Base-by-base conservation (phyloP, 495 filamentous ascomycete genomes). In the Xylaria telfairii region DNA sequence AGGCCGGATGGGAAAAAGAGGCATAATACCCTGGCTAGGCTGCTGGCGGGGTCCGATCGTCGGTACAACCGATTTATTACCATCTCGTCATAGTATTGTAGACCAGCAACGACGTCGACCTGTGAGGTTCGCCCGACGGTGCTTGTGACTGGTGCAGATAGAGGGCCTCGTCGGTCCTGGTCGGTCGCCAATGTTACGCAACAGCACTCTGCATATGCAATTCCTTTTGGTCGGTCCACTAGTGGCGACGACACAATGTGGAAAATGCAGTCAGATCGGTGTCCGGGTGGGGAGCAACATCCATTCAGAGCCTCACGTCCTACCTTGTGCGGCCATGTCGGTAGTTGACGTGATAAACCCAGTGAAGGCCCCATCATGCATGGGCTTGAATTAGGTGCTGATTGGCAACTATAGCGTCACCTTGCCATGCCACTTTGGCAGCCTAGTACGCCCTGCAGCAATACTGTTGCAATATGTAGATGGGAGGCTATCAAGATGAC, bases 281-380 rank as follows among this genome's bases (percentile, higher is more conserved):
- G 56, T 41, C 46, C 28, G 19, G 28, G 64, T 66, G 64, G 65
- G 41, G 39, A 24, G 28, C 17, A 26, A 42, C 39, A 67, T 67
- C 49, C 65, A 56, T 67, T 34, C 26, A 37, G 65, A 68, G 65
- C 65, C 65, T 68, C 65, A 68, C 41, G 10, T 68, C 37, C 19
- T 68, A 4, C 37, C 3, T 57, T 47, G 54, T 41, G 17, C 51
- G 51, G 65, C 26, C 24, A n/a, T 46, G 65, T 68, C 65, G 51
- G 65, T 68, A 68, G 65, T 68, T 68, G 51, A 54, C 26, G 64
- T 66, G 64, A 47, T 66, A 65, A 9, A n/a, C 15, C 17, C 17
- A 17, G 61, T 12, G 26, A 26, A 41, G 41, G 21, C 64, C 34
- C 64, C 32, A 41, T 41, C 19, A 66, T 66, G 64, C 63, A 66